Evolutionary conservation across 2,329 filamentous ascomycete species (phyloP).

Genomic region (Nigrospora oryzae): DNA sequence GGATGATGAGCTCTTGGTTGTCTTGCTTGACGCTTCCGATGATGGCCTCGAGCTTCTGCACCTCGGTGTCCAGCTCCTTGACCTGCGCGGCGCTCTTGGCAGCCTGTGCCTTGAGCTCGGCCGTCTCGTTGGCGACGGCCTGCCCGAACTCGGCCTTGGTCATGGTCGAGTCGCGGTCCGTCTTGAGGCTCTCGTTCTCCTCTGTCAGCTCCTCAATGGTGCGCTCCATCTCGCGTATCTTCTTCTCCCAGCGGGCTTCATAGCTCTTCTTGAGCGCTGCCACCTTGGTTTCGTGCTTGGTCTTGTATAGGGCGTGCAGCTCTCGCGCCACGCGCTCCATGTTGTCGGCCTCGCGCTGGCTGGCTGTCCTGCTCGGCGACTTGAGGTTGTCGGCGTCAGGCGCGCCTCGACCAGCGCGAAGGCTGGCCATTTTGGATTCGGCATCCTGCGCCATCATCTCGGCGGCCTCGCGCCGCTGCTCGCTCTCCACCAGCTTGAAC

Average conservation of each 20-base stretch:
- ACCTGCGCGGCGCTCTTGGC: slow-evolving; percentile 59
- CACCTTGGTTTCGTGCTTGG: slow-evolving; percentile 95
- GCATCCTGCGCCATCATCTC: slow-evolving; percentile 71
- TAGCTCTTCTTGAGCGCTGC: slow-evolving; percentile 79
- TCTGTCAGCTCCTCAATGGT: slow-evolving; percentile 60
- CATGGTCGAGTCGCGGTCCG: slow-evolving; percentile 57
- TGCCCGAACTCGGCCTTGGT: slow-evolving; percentile 45
- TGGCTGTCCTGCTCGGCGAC: slow-evolving; percentile 29
- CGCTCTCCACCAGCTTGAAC: slow-evolving; percentile 66
- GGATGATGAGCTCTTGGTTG: slow-evolving; percentile 53
- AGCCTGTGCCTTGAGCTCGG: slow-evolving; percentile 46
- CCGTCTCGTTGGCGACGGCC: slow-evolving; percentile 31
- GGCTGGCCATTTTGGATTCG: slow-evolving; percentile 66
- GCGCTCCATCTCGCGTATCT: slow-evolving; percentile 67
- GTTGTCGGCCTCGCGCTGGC: slow-evolving; percentile 63
- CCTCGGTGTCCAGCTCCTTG: slow-evolving; percentile 62
- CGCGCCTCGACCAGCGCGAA: slow-evolving; percentile 53
- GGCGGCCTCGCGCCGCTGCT: slow-evolving; percentile 64
- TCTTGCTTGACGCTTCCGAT: slow-evolving; percentile 61
- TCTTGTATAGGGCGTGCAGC: slow-evolving; percentile 87
- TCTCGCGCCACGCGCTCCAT: slow-evolving; percentile 92
- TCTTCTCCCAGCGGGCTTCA: slow-evolving; percentile 84
- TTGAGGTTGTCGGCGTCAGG: slow-evolving; percentile 22
- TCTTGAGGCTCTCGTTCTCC: slow-evolving; percentile 68
- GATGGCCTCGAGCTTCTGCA: slow-evolving; percentile 68